phyloP scores from a whole-genome alignment of 1,139 yeast genomes.

The Geotrichum restrictum region DNA sequence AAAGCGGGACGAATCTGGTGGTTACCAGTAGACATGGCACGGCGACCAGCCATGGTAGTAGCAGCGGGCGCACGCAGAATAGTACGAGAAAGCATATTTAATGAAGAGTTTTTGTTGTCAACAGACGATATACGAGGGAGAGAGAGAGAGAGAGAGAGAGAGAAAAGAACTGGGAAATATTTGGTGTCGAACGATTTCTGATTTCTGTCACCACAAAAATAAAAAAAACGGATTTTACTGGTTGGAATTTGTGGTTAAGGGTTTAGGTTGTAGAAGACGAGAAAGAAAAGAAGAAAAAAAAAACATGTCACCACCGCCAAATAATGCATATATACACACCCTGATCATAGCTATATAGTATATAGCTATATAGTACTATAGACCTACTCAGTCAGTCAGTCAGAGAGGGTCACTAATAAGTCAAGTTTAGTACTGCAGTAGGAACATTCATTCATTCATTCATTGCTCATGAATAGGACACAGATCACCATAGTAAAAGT shows the following conservation, averaged over 20 bases:
- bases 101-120: slow-evolving; percentile 1
- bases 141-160: slow-evolving; percentile 7
- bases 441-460: no score
- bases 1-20: slow-evolving; percentile 37
- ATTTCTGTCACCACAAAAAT: not conserved
- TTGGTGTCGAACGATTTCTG: no score
- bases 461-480: no score
- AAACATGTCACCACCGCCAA: not conserved
- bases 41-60: slow-evolving; percentile 21
- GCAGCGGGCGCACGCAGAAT: slow-evolving; percentile 24
- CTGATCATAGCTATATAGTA: no score
- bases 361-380: no score
- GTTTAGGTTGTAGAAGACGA: not conserved
- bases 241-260: slow-evolving; percentile 2
- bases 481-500: no score
- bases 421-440: no score
- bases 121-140: not conserved
- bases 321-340: no score
- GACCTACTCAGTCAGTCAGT: no score
- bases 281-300: not conserved
- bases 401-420: no score
- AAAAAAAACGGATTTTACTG: not conserved
- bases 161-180: slow-evolving; percentile 2
- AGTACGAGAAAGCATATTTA: slow-evolving; percentile 21
- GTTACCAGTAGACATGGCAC: slow-evolving; percentile 33